Percentiles rank a stretch among this genome's conserved stretches.
These are phyloP conservation scores for Aspergillus sp. DNA, from an alignment of 2,329 filamentous ascomycete species.

Conservation along the genomic window DNA sequence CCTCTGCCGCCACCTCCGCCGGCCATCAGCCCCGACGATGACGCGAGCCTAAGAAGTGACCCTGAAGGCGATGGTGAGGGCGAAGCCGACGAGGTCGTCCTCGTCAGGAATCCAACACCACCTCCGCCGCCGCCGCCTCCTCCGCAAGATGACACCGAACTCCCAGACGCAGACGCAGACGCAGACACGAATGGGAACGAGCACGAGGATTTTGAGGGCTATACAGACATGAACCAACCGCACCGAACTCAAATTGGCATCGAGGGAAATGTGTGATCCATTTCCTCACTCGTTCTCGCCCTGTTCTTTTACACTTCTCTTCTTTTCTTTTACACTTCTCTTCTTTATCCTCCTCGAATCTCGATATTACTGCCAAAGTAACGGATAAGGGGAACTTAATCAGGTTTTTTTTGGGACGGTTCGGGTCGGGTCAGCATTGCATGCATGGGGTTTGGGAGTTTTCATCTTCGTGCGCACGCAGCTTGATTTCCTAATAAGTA, in stretches of 20 bases:
- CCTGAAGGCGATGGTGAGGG: constrained; percentile 6
- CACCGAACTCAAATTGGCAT: constrained; percentile 32
- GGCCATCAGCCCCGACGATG: constrained; percentile 24
- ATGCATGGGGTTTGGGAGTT: constrained; percentile 15
- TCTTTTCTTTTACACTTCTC: neutral
- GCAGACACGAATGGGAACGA: neutral
- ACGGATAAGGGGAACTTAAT: neutral
- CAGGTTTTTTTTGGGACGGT: constrained; percentile 4
- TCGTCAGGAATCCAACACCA: constrained; percentile 27
- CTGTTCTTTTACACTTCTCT: neutral
- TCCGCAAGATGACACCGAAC: constrained; percentile 22
- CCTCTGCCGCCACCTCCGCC: constrained; percentile 36
- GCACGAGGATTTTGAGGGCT: constrained; percentile 3
- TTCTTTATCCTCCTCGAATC: neutral
- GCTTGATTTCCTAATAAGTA: neutral
- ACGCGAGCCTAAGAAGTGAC: constrained; percentile 26
- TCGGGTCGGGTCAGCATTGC: constrained; percentile 17
- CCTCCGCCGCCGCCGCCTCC: constrained; percentile 40
- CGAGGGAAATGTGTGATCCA: constrained; percentile 29
- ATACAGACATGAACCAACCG: constrained; percentile 19
- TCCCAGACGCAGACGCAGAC: constrained; percentile 13
- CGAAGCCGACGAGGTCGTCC: constrained; percentile 20
- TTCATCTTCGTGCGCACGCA: neutral
- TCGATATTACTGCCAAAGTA: neutral
- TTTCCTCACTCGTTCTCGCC: constrained; percentile 13